Evolutionary conservation across 228 moss, liverwort and hornwort species (phyloP).

Genomic region (Sphagnum fallax): DNA sequence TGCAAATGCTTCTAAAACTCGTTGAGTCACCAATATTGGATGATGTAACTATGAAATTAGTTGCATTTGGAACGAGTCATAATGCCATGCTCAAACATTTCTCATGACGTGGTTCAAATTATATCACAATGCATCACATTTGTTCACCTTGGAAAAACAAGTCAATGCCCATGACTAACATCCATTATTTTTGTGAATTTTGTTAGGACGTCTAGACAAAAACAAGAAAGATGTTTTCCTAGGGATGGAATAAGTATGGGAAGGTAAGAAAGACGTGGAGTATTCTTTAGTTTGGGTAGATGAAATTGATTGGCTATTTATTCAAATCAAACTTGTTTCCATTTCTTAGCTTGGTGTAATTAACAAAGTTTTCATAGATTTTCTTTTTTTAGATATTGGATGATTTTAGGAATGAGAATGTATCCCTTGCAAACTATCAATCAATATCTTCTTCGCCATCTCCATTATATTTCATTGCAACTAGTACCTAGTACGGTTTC

Average conservation of each 20-base stretch:
- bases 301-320: no score
- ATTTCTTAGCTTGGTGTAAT: no score
- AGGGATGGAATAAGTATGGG: slow-evolving; percentile 98
- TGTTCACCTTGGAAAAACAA: no score
- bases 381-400: no score
- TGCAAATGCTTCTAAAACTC: slow-evolving; percentile 76
- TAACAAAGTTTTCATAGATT: no score
- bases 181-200: background rate
- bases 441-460: no score
- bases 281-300: no score
- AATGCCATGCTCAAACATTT: slow-evolving; percentile 66
- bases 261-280: slow-evolving; percentile 34
- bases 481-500: no score
- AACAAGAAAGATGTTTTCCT: slow-evolving; percentile 77
- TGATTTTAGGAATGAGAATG: no score
- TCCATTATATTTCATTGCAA: no score
- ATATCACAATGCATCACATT: background rate
- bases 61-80: slow-evolving; percentile 84
- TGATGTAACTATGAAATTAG: slow-evolving; percentile 48
- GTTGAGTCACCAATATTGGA: slow-evolving; percentile 79
- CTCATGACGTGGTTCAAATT: background rate
- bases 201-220: slow-evolving; percentile 25
- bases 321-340: no score
- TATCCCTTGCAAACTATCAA: no score
- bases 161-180: background rate